Evolutionary conservation across 129 eudicot genomes (phyloP).

Genomic region (Tanacetum coccineum): DNA sequence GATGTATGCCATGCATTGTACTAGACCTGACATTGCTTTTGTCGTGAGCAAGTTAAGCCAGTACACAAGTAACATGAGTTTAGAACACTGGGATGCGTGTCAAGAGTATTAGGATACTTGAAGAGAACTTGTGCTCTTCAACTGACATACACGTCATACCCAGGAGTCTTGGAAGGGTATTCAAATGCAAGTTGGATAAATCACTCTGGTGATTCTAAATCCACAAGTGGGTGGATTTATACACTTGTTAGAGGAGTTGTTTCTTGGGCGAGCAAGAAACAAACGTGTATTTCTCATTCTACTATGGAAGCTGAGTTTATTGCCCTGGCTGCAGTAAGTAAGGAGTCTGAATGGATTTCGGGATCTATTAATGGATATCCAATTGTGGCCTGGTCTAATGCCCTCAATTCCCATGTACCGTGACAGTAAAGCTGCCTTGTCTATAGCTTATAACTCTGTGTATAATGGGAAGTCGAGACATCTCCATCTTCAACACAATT

Average conservation of each 20-base stretch:
- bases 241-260: background rate
- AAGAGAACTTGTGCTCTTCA: no score
- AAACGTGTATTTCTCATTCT: background rate
- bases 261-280: slow-evolving; percentile 10
- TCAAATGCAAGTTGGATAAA: no score
- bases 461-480: no score
- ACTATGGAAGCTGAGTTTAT: no score
- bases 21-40: background rate
- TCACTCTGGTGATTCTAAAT: no score
- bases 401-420: no score
- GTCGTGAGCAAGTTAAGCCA: slow-evolving; percentile 5
- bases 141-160: no score
- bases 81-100: background rate
- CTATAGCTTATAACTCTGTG: no score
- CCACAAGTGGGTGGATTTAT: background rate
- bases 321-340: background rate
- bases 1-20: slow-evolving; percentile 2
- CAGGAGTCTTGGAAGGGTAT: no score
- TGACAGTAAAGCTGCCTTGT: no score
- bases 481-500: background rate
- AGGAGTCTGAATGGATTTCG: slow-evolving; percentile 6
- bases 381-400: background rate
- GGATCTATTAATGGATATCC: background rate
- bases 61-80: background rate
- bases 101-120: background rate